A percentile compares a stretch with the other conserved stretches of the same genome.
Conservation (phyloP, 768 basidiomycete genomes). For the Leccinum uliginosum region DNA sequence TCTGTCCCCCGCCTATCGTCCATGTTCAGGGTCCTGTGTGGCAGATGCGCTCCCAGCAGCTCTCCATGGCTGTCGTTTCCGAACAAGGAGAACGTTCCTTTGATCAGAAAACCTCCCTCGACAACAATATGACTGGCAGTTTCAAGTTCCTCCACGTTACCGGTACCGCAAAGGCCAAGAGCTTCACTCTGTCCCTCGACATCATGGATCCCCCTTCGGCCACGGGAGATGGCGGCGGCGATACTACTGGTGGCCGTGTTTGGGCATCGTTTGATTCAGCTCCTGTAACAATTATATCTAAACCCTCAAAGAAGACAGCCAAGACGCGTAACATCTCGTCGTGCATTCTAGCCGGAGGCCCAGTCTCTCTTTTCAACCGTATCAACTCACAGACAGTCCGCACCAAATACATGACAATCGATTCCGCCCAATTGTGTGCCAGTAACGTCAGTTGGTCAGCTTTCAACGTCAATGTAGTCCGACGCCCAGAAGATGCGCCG, state of each 20-base stretch:
- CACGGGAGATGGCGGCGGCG: constrained; percentile 34
- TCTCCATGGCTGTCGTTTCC: constrained; percentile 82
- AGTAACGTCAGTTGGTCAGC: constrained; percentile 92
- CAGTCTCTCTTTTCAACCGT: constrained; percentile 91
- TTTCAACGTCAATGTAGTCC: constrained; percentile 88
- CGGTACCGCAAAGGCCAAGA: constrained; percentile 85
- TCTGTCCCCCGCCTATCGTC: constrained; percentile 91
- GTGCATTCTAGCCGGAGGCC: constrained; percentile 84
- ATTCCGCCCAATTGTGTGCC: constrained; percentile 78
- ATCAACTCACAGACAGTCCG: constrained; percentile 96
- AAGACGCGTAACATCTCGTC: constrained; percentile 91
- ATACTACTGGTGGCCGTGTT: constrained; percentile 51
- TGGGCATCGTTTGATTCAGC: constrained; percentile 94
- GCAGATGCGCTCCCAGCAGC: constrained; percentile 76
- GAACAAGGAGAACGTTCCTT: constrained; percentile 80
- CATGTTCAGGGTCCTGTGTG: constrained; percentile 87
- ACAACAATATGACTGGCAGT: constrained; percentile 79
- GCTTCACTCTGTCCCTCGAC: constrained; percentile 81
- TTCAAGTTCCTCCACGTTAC: constrained; percentile 92
- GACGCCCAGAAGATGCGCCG: constrained; percentile 60
- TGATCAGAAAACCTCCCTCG: constrained; percentile 79
- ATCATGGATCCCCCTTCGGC: constrained; percentile 71
- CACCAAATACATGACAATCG: constrained; percentile 96
- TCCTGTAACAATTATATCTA: constrained; percentile 92
- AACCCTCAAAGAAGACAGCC: constrained; percentile 95